A percentile compares a stretch with the other conserved stretches of the same genome.
These are phyloP conservation scores for Larix kaempferi DNA, from an alignment of 75 land plant genomes.

Conservation along the genomic window DNA sequence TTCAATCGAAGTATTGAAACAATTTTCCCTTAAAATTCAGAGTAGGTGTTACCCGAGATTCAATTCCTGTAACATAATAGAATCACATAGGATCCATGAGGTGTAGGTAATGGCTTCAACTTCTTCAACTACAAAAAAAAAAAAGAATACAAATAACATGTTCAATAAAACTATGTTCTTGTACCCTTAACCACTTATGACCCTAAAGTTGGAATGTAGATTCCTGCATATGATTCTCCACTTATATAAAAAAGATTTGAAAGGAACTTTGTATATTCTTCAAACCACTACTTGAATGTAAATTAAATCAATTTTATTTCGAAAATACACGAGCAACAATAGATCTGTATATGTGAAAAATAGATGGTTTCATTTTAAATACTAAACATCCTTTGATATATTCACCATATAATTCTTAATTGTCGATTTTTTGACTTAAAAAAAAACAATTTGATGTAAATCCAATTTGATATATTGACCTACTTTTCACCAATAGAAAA, in stretches of 20 bases:
- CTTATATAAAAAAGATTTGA: slow-evolving; percentile 67
- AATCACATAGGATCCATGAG: neutral
- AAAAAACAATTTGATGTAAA: neutral
- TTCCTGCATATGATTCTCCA: slow-evolving; percentile 93
- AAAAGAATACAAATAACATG: neutral
- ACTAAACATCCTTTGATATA: neutral
- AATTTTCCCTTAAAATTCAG: slow-evolving; percentile 73
- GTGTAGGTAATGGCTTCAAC: neutral
- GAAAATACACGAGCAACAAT: neutral
- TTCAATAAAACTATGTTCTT: neutral
- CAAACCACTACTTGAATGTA: slow-evolving; percentile 67
- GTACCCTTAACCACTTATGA: slow-evolving; percentile 69
- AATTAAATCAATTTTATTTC: neutral
- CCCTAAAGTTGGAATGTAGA: slow-evolving; percentile 85
- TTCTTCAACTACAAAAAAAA: neutral
- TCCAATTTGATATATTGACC: neutral
- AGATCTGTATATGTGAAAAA: neutral
- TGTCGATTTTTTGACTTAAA: too few species aligned
- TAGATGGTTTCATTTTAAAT: neutral
- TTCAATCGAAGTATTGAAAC: neutral
- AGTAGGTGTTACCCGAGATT: slow-evolving; percentile 53
- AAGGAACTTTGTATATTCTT: slow-evolving; percentile 69
- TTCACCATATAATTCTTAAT: neutral
- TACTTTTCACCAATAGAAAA: neutral
- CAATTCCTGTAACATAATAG: slow-evolving; percentile 50